A percentile compares a stretch with the other conserved stretches of the same genome.
Evolutionary conservation across 208 protist genomes (phyloP).

Genomic region (Paratrypanosoma confusum): DNA sequence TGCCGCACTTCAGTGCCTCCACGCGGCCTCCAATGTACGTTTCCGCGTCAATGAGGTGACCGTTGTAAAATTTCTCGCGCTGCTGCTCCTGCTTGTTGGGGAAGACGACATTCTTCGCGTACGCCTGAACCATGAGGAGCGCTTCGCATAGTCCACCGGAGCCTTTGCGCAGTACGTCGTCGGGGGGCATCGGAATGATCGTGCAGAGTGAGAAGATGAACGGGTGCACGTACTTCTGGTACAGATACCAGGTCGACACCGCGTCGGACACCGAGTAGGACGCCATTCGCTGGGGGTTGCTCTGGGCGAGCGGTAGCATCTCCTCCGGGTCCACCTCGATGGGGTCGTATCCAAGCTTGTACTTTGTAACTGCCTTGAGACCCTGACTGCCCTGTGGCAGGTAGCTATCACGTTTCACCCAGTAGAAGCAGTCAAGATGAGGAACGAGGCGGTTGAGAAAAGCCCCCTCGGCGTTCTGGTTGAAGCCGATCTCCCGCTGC

Average conservation of each 20-base stretch:
- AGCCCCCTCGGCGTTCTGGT: conserved; percentile 77
- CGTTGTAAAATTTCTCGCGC: conserved; percentile 91
- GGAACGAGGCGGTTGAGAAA: conserved; percentile 87
- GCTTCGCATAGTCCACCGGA: conserved; percentile 99
- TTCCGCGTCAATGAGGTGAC: conserved; percentile 97
- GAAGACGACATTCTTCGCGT: conserved; percentile 96
- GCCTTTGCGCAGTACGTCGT: conserved; percentile 98
- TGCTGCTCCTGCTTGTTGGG: conserved; percentile 97
- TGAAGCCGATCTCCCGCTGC: conserved; percentile 81
- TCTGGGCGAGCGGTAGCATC: conserved; percentile 95
- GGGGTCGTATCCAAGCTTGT: conserved; percentile 99
- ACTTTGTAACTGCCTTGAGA: conserved; percentile 97
- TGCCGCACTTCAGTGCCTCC: conserved; percentile 90
- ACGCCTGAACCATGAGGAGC: conserved; percentile 98
- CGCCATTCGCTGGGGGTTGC: conserved; percentile 94
- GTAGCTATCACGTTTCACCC: conserved; percentile 99
- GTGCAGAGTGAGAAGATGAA: conserved; percentile 99
- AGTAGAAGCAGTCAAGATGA: conserved; percentile 99
- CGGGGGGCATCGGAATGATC: conserved; percentile 99
- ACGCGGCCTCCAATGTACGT: conserved; percentile 99
- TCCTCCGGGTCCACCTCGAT: conserved; percentile 99
- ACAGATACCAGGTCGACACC: conserved; percentile 99
- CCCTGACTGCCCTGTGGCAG: conserved; percentile 96
- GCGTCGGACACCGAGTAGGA: conserved; percentile 99
- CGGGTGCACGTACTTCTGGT: conserved; percentile 98